These are phyloP conservation scores for Asclepias syriaca DNA, from an alignment of 257 asterid genomes.

Conservation along the genomic window DNA sequence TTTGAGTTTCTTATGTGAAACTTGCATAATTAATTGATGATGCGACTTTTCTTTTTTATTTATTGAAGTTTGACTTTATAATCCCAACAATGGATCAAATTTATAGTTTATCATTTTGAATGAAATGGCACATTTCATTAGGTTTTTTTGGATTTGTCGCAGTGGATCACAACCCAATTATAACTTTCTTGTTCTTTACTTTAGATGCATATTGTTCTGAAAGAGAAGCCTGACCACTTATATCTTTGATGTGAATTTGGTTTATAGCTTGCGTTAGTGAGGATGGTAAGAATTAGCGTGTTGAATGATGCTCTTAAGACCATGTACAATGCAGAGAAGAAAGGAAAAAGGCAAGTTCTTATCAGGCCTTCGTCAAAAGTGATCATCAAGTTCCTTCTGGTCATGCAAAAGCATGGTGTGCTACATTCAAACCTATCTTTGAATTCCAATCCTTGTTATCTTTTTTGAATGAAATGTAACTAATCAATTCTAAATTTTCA, in stretches of 20 bases:
- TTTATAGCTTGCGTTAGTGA: neutral
- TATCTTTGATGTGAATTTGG: neutral
- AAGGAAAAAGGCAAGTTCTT: conserved; percentile 36
- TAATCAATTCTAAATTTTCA: neutral
- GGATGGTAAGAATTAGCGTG: conserved; percentile 34
- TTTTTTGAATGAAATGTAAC: neutral
- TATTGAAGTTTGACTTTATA: neutral
- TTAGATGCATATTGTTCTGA: neutral
- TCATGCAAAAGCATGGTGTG: conserved; percentile 40
- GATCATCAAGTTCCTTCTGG: conserved; percentile 33
- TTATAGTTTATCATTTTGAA: neutral
- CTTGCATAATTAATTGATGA: neutral
- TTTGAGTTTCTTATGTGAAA: neutral
- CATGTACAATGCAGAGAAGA: conserved; percentile 39
- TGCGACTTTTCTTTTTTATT: neutral
- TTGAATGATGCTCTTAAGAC: conserved; percentile 38
- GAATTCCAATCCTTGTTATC: neutral
- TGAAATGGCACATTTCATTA: neutral
- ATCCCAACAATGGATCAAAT: neutral
- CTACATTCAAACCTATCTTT: neutral
- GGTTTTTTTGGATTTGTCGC: neutral
- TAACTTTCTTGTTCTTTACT: neutral
- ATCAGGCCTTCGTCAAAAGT: conserved; percentile 36
- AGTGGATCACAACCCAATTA: neutral
- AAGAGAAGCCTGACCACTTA: neutral